Conservation (phyloP, 2,329 filamentous ascomycete genomes). For the Microdochium trichocladiopsis region DNA sequence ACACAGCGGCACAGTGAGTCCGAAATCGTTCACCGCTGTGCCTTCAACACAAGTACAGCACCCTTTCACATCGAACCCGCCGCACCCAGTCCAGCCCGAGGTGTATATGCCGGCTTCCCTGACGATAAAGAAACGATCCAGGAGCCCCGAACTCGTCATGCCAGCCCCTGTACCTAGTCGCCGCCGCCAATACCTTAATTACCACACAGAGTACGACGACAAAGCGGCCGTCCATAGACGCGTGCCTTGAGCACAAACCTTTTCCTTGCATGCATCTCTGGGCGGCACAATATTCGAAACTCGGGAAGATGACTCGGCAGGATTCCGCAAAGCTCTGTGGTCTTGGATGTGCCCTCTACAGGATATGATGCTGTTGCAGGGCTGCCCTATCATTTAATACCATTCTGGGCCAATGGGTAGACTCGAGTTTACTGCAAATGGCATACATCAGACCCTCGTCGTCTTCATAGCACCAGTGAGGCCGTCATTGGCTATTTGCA, state of each 20-base stretch:
- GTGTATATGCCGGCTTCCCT: background rate
- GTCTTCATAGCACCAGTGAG: too few species aligned
- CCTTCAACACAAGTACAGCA: background rate
- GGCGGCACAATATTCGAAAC: background rate
- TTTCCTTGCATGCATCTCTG: background rate
- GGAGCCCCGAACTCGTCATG: background rate
- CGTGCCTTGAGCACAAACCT: background rate
- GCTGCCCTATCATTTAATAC: too few species aligned
- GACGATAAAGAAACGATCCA: background rate
- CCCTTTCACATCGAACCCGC: conserved; percentile 2
- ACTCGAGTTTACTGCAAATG: too few species aligned
- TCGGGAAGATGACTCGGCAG: background rate
- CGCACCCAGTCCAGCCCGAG: background rate
- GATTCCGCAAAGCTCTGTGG: too few species aligned
- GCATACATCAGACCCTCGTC: too few species aligned
- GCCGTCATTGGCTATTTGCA: too few species aligned
- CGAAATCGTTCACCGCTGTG: conserved; percentile 26
- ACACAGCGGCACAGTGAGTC: conserved; percentile 32
- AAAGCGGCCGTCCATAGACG: background rate
- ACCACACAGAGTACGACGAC: background rate
- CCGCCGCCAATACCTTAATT: background rate
- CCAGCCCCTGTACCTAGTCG: background rate
- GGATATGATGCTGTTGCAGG: too few species aligned
- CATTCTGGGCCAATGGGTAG: too few species aligned
- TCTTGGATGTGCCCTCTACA: too few species aligned